phyloP scores from a whole-genome alignment of 768 basidiomycete species.

The Amanita rubescens region DNA sequence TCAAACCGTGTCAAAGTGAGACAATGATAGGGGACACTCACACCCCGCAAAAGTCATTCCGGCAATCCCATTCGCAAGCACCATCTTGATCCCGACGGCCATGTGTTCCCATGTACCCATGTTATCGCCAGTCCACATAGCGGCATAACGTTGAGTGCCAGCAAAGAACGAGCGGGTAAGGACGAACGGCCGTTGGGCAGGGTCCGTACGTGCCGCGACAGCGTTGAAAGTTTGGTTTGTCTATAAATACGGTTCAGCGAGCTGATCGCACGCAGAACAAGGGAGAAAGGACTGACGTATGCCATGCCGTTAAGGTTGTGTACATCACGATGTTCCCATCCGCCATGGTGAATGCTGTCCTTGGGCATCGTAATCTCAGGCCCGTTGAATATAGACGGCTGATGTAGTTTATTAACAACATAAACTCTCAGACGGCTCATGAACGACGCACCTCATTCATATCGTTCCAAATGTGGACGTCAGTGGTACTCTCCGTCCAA shows the following conservation, averaged over 20 bases:
- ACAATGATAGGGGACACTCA: slow-evolving; percentile 32
- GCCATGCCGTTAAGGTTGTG: slow-evolving; percentile 99
- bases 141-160: slow-evolving; percentile 91
- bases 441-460: slow-evolving; percentile 83
- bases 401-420: slow-evolving; percentile 2
- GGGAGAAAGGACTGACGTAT: slow-evolving; percentile 41
- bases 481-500: slow-evolving; percentile 75
- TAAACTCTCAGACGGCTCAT: background rate
- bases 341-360: slow-evolving; percentile 74
- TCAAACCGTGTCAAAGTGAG: too few relatives aligned
- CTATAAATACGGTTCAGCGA: slow-evolving; percentile 29
- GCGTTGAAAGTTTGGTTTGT: slow-evolving; percentile 81
- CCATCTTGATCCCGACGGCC: slow-evolving; percentile 89
- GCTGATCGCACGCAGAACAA: background rate
- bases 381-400: slow-evolving; percentile 97
- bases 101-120: slow-evolving; percentile 98
- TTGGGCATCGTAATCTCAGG: slow-evolving; percentile 82
- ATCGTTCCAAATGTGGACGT: slow-evolving; percentile 96
- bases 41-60: slow-evolving; percentile 91
- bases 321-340: slow-evolving; percentile 97
- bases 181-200: slow-evolving; percentile 86
- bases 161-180: slow-evolving; percentile 93
- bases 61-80: slow-evolving; percentile 78
- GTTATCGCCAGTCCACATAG: slow-evolving; percentile 99
- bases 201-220: slow-evolving; percentile 63